Evolutionary conservation across 306 rosid genomes (phyloP), one percentile per base, ranked within the genome.

Genomic region (Herpetospermum pedunculosum): DNA sequence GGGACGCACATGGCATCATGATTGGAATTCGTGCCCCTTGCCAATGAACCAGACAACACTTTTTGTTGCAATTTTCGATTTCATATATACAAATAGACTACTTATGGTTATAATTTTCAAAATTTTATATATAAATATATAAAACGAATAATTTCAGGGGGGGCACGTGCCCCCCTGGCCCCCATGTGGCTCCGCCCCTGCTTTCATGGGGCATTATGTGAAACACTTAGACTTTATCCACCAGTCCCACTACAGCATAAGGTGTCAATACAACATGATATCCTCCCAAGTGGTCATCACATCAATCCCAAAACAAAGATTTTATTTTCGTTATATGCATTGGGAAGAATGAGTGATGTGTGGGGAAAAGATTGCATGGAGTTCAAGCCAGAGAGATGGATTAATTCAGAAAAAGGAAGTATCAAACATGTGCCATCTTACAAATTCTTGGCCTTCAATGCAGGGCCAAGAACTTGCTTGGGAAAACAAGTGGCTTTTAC

Each of bases 311-410:
- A 69, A 4, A 55, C 76, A 16, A 78, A 2, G 30, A 32, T 86
- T 6, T 3, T 88, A 23, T 37, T 78, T 26, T 78, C 75, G 2
- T n/a, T 78, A 8, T 86, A 84, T 57, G n/a, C 86, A 29, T 80
- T 88, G 86, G 93, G 90, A 28, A 88, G 93, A 46, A 32, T 41
- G 78, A 86, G 81, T 32, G 75, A 60, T 1, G 59, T 79, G 23
- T 85, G 92, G 92, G 90, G 88, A 3, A 8, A 77, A 14, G 88
- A 86, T 77, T 82, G 83, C 52, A 6, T 76, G 38, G 88, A 88
- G 18, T 86, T 86, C 44, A 82, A 73, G 77, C 93, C 93, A 19
- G 93, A 88, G 72, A 84, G 92, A 25, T 88, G 88, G 92, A 77
- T 88, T n/a, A n/a, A n/a, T 1, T 80, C 87, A 0, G 37, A 84